Conservation (phyloP, 2,329 filamentous ascomycete genomes). For the Xylaria sp. region DNA sequence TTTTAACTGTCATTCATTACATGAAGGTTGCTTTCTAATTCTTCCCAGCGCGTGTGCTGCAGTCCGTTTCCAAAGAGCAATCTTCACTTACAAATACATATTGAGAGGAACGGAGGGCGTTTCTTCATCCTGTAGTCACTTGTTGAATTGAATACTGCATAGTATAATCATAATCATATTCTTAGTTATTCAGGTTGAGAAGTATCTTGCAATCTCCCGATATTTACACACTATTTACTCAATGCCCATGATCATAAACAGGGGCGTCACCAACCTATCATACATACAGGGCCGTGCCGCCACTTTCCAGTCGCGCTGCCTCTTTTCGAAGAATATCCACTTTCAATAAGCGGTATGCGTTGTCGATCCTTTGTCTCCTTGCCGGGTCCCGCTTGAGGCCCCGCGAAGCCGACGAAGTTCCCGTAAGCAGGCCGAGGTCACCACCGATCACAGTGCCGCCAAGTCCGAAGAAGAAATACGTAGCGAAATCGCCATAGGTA, state of each 20-base stretch:
- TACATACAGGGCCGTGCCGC: slow-evolving; percentile 17
- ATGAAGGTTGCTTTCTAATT: too few relatives aligned
- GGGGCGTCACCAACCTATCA: slow-evolving; percentile 12
- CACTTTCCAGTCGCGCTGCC: slow-evolving; percentile 62
- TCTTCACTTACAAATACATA: too few relatives aligned
- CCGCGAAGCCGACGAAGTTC: slow-evolving; percentile 63
- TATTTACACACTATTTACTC: not conserved
- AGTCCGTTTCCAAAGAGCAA: too few relatives aligned
- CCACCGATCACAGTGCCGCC: slow-evolving; percentile 73
- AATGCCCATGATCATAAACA: not conserved
- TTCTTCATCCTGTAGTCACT: too few relatives aligned
- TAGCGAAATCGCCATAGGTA: slow-evolving; percentile 66
- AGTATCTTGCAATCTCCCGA: too few relatives aligned
- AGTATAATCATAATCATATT: too few relatives aligned
- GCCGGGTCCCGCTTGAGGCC: slow-evolving; percentile 64
- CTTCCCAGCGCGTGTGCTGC: too few relatives aligned
- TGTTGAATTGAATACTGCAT: not conserved
- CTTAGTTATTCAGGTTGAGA: too few relatives aligned
- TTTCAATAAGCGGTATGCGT: slow-evolving; percentile 69
- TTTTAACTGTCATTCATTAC: too few relatives aligned
- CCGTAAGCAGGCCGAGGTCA: slow-evolving; percentile 68
- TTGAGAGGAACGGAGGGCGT: too few relatives aligned
- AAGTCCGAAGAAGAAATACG: slow-evolving; percentile 69
- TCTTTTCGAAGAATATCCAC: slow-evolving; percentile 71
- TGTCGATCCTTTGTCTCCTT: slow-evolving; percentile 66